phyloP scores from a whole-genome alignment of 768 basidiomycete species.

The Tephrocybe sp. region DNA sequence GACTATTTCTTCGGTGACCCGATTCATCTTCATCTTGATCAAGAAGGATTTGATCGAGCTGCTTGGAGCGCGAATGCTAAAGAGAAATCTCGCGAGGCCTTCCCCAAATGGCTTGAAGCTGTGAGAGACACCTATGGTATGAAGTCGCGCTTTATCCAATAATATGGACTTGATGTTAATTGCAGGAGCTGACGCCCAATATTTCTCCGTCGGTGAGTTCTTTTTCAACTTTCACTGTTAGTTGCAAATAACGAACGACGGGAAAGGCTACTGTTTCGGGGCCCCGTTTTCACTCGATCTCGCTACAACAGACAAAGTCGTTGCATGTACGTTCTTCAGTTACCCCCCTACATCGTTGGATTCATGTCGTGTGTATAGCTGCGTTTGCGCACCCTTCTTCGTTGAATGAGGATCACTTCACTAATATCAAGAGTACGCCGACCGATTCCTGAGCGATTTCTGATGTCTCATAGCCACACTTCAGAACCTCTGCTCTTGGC shows the following conservation, averaged over 20 bases:
- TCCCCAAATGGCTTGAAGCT: constrained; percentile 53
- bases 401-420: constrained; percentile 48
- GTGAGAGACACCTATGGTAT: constrained; percentile 51
- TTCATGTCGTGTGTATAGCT: too few species aligned
- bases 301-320: constrained; percentile 43
- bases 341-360: too few species aligned
- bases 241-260: neutral
- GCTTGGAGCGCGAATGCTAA: constrained; percentile 42
- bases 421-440: constrained; percentile 44
- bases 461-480: neutral
- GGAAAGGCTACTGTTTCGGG: constrained; percentile 58
- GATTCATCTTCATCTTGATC: constrained; percentile 37
- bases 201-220: constrained; percentile 44
- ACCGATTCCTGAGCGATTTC: neutral
- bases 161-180: neutral
- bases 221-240: neutral
- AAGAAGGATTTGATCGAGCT: constrained; percentile 35
- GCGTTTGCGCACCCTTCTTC: constrained; percentile 59
- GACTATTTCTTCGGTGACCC: constrained; percentile 69
- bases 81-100: constrained; percentile 34
- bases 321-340: constrained; percentile 40
- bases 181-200: constrained; percentile 32
- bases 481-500: constrained; percentile 55
- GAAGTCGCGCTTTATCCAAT: neutral
- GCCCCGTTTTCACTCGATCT: constrained; percentile 51